A percentile compares a stretch with the other conserved stretches of the same genome.
phyloP scores from a whole-genome alignment of 2,329 filamentous ascomycete genomes.

The Dactylellina drechsleri region DNA sequence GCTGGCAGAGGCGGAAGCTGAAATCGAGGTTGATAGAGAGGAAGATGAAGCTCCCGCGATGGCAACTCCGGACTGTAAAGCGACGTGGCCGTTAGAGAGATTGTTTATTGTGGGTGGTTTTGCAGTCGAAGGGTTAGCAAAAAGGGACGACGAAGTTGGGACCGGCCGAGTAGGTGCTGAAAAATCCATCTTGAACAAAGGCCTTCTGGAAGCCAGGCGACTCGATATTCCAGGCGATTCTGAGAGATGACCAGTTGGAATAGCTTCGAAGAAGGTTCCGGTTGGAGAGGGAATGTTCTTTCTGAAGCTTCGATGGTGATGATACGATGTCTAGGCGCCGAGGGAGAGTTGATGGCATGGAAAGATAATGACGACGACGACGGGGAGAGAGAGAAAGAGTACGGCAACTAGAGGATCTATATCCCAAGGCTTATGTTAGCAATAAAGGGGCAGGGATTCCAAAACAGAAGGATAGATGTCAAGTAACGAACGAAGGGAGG shows the following conservation, averaged over 20 bases:
- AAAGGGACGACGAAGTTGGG: constrained; percentile 46
- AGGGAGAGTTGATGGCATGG: constrained; percentile 27
- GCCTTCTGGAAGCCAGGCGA: not conserved
- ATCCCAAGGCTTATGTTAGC: constrained; percentile 10
- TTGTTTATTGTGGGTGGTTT: constrained; percentile 41
- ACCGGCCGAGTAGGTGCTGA: constrained; percentile 48
- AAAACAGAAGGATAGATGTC: constrained; percentile 2
- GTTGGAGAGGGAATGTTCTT: not conserved
- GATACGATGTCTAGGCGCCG: constrained; percentile 2
- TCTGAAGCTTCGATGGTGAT: constrained; percentile 7
- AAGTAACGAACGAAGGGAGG: not conserved
- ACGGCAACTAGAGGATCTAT: constrained; percentile 34
- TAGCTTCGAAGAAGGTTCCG: constrained; percentile 19
- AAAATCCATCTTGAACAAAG: constrained; percentile 45
- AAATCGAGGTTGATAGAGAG: constrained; percentile 13
- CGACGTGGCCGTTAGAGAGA: constrained; percentile 10
- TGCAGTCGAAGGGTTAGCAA: constrained; percentile 20
- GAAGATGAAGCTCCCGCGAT: constrained; percentile 26
- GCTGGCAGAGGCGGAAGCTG: constrained; percentile 27
- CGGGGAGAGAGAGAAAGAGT: too few species aligned
- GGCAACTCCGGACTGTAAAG: constrained; percentile 36
- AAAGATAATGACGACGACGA: not conserved
- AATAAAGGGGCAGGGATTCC: constrained; percentile 5
- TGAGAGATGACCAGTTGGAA: not conserved
- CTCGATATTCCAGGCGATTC: not conserved